Evolutionary conservation across 768 basidiomycete genomes (phyloP).

Genomic region (Cyathus striatus): DNA sequence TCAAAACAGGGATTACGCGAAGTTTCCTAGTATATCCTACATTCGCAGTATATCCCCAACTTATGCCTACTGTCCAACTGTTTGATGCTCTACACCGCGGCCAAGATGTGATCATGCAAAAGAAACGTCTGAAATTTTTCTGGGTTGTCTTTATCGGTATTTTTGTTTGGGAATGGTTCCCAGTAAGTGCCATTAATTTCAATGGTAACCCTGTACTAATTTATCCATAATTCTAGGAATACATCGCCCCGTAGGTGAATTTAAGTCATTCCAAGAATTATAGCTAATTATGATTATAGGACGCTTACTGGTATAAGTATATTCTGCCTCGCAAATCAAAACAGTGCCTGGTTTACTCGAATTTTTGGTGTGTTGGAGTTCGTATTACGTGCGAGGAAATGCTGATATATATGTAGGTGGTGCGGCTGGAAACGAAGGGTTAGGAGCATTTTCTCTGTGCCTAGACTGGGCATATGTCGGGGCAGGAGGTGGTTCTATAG

Average conservation of each 20-base stretch:
- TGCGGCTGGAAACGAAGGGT: constrained; percentile 47
- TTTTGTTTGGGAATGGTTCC: constrained; percentile 39
- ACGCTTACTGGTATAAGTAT: constrained; percentile 43
- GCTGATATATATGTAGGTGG: constrained; percentile 21
- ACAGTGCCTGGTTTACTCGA: constrained; percentile 33
- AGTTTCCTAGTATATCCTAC: constrained; percentile 47
- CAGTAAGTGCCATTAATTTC: constrained; percentile 18
- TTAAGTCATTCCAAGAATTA: no score
- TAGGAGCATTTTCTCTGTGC: constrained; percentile 47
- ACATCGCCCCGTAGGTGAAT: constrained; percentile 11
- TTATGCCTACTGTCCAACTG: constrained; percentile 34
- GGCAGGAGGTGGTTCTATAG: constrained; percentile 27
- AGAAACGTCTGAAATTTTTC: constrained; percentile 31
- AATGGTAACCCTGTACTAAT: no score
- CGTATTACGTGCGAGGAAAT: neutral
- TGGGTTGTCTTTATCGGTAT: constrained; percentile 38
- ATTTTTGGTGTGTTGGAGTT: constrained; percentile 29
- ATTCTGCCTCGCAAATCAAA: constrained; percentile 35
- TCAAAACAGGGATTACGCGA: constrained; percentile 20
- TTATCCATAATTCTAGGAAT: constrained; percentile 12
- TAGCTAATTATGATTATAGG: constrained; percentile 1
- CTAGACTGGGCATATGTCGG: constrained; percentile 52
- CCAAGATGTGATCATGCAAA: constrained; percentile 34
- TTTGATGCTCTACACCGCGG: constrained; percentile 39
- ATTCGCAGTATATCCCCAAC: constrained; percentile 34